A percentile compares a stretch with the other conserved stretches of the same genome.
Conservation (phyloP, 495 filamentous ascomycete genomes). For the Aspergillus diversus region DNA sequence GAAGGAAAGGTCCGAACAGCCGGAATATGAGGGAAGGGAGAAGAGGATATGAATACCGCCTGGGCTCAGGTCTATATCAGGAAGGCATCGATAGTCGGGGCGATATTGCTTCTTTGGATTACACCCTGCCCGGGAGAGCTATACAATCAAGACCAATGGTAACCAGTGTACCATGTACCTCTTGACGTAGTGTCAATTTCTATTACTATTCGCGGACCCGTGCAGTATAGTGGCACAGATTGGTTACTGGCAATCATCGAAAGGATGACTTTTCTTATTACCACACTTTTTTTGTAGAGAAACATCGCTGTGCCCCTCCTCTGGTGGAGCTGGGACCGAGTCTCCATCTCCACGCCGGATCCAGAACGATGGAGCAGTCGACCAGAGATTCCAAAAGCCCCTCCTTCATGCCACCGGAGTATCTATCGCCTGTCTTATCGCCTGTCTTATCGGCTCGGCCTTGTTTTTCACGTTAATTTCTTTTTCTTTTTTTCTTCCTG, state of each 20-base stretch:
- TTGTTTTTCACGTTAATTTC: not conserved
- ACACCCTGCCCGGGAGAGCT: not conserved
- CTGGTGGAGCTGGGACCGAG: not conserved
- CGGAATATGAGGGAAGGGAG: not conserved
- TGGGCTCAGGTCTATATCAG: not conserved
- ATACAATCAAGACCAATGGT: not conserved
- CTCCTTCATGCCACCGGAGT: not conserved
- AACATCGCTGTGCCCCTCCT: not conserved
- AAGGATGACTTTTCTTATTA: not conserved
- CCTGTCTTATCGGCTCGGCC: not conserved
- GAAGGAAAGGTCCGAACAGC: not conserved
- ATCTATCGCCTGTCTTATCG: not conserved
- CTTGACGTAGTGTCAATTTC: not conserved
- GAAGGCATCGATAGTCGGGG: not conserved
- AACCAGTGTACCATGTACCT: no score
- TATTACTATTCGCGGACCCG: no score
- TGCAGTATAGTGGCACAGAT: not conserved
- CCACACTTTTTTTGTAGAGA: not conserved
- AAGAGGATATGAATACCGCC: not conserved
- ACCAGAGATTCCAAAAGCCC: not conserved
- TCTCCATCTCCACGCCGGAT: not conserved
- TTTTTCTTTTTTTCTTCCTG: no score
- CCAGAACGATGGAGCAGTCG: not conserved
- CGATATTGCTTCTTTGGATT: not conserved
- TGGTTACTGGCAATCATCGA: not conserved